Percentiles rank a stretch among this genome's conserved stretches.
Conservation (phyloP, 1,284 basidiomycete species). For the Irpex sp. region DNA sequence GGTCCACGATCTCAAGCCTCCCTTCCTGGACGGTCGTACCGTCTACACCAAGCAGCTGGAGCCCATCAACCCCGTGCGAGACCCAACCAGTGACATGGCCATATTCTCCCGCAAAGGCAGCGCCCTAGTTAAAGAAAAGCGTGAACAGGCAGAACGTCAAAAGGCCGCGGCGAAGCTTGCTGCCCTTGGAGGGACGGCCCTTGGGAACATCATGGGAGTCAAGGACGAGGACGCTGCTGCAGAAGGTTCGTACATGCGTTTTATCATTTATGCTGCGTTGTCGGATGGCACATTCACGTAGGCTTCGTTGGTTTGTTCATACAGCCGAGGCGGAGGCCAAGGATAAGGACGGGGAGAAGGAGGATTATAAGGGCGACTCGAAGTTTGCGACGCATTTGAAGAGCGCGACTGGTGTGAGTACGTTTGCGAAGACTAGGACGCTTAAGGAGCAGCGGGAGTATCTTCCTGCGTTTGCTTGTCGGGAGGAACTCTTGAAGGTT, state of each 20-base stretch:
- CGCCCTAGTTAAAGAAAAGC: slow-evolving; percentile 87
- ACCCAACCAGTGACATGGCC: slow-evolving; percentile 92
- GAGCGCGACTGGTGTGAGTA: slow-evolving; percentile 69
- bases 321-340: slow-evolving; percentile 56
- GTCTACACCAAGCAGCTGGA: slow-evolving; percentile 97
- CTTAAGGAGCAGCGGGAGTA: slow-evolving; percentile 96
- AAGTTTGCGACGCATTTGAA: slow-evolving; percentile 94
- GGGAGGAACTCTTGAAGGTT: slow-evolving; percentile 87
- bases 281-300: slow-evolving; percentile 75
- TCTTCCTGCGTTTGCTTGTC: slow-evolving; percentile 94
- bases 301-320: slow-evolving; percentile 25
- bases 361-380: slow-evolving; percentile 88
- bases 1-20: slow-evolving; percentile 95
- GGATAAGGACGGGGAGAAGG: slow-evolving; percentile 30
- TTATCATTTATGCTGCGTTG: slow-evolving; percentile 17
- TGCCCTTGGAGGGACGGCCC: slow-evolving; percentile 83
- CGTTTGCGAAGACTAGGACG: slow-evolving; percentile 79
- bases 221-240: slow-evolving; percentile 90
- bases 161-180: slow-evolving; percentile 96
- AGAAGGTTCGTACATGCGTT: slow-evolving; percentile 54
- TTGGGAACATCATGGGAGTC: slow-evolving; percentile 98
- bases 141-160: slow-evolving; percentile 92
- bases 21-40: slow-evolving; percentile 94
- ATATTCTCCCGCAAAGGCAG: slow-evolving; percentile 95
- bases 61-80: slow-evolving; percentile 94